Evolutionary conservation across 2,329 filamentous ascomycete species (phyloP), one percentile per base, ranked within the genome.

Genomic region (Aspergillus neoniger): DNA sequence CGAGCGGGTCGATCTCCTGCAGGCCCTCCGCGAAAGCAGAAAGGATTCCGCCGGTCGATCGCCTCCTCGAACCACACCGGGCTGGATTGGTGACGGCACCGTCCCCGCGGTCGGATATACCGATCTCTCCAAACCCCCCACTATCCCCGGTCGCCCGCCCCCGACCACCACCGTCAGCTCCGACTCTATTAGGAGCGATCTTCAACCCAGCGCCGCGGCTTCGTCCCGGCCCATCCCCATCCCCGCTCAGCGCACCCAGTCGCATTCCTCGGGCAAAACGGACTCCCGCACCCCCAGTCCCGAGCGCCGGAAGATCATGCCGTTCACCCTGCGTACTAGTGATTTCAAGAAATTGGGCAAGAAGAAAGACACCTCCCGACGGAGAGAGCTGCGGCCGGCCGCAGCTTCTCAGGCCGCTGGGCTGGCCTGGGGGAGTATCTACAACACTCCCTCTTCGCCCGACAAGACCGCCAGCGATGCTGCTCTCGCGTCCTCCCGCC

Each of bases 1-100:
- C 75, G 94, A 98, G 77, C 86, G 93, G 52, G 91, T 97, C 54
- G 92, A 96, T 73, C 81, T 98, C 36, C 83, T 98, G 6, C 90
- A 95, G 72, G 90, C 93, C 6, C 80, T 98, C 59, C 86, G 88
- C 62, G 81, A 90, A 65, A 89, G 86, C 68, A 80, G 85, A 32
- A 79, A 83, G 63, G 85, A 87, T 17, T 55, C 58, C 30, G 63
- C 47, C 65, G 71, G 70, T 32, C 77, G 70, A 57, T 69, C 67
- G 15, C 50, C 61, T 21, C 50, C 61, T n/a, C 69, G 28, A 56
- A 68, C 65, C 49, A 70, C 74, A 9, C 73, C 76, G 10, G 87
- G 86, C 3, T 93, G 86, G 82, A 89, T 96, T 69, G 92, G 91
- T 43, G 84, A 88, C 64, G 91, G 91, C 12, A 95, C 91, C 1